These are phyloP conservation scores for Corylus heterophylla DNA, from an alignment of 306 rosid species.

Conservation along the genomic window DNA sequence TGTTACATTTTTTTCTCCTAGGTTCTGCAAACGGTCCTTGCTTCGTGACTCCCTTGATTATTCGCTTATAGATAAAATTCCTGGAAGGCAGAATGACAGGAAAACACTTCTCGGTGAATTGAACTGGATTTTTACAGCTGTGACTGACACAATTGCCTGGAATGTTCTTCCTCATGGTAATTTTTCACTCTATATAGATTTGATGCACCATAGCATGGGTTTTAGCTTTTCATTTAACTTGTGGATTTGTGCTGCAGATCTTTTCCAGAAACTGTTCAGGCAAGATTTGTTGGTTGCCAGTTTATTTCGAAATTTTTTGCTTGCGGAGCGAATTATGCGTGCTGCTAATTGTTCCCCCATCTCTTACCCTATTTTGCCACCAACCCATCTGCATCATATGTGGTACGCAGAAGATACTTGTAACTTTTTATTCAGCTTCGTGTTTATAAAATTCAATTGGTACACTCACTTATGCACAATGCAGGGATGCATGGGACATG, in stretches of 20 bases:
- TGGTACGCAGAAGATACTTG: constrained; percentile 56
- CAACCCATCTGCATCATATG: constrained; percentile 99
- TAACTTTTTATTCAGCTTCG: constrained; percentile 21
- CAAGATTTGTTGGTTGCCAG: constrained; percentile 97
- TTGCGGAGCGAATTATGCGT: constrained; percentile 97
- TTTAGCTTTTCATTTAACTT: constrained; percentile 10
- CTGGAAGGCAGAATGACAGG: constrained; percentile 95
- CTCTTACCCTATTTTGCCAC: constrained; percentile 85
- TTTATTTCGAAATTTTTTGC: constrained; percentile 87
- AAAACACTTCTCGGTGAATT: constrained; percentile 95
- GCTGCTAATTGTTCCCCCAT: constrained; percentile 97
- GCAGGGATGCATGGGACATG: constrained; percentile 99
- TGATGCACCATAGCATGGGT: constrained; percentile 3
- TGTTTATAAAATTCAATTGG: constrained; percentile 16
- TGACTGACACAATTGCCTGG: constrained; percentile 99
- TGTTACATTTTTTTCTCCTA: constrained; percentile 37
- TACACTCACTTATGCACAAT: constrained; percentile 27
- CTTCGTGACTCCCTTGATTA: constrained; percentile 77
- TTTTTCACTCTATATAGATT: constrained; percentile 17
- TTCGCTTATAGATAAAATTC: constrained; percentile 86
- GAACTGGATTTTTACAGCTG: constrained; percentile 99
- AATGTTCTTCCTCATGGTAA: constrained; percentile 97
- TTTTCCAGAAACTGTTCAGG: constrained; percentile 93
- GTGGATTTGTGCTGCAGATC: constrained; percentile 59
- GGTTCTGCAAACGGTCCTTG: constrained; percentile 90